These are phyloP conservation scores for Serpula lacrymans DNA, from an alignment of 768 basidiomycete species.

Conservation along the genomic window DNA sequence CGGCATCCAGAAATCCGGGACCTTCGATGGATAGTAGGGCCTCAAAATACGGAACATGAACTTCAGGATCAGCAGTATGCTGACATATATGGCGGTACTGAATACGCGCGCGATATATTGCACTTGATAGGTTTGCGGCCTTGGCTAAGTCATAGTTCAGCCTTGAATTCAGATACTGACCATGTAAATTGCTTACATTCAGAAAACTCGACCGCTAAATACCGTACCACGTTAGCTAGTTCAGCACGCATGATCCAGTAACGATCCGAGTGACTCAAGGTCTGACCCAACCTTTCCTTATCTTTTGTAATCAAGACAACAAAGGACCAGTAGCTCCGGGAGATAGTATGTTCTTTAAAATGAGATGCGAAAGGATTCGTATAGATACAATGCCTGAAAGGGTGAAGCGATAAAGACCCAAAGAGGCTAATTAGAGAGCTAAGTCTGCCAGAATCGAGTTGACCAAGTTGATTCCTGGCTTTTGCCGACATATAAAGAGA, in stretches of 20 bases:
- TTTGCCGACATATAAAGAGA: constrained; percentile 38
- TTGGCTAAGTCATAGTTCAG: constrained; percentile 12
- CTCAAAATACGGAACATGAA: constrained; percentile 47
- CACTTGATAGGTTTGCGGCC: too few relatives aligned
- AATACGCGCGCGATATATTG: constrained; percentile 31
- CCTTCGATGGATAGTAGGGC: constrained; percentile 32
- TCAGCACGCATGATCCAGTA: constrained; percentile 61
- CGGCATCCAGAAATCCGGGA: constrained; percentile 23
- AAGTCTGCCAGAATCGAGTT: constrained; percentile 34
- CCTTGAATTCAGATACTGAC: too few relatives aligned
- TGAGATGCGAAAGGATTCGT: constrained; percentile 25
- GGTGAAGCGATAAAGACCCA: constrained; percentile 44
- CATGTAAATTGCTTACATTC: too few relatives aligned
- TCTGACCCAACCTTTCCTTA: constrained; percentile 36
- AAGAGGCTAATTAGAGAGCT: constrained; percentile 45
- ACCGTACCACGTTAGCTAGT: constrained; percentile 33
- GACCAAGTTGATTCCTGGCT: constrained; percentile 28
- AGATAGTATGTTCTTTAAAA: constrained; percentile 13
- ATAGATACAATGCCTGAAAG: constrained; percentile 22
- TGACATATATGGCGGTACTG: constrained; percentile 41
- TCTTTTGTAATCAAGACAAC: constrained; percentile 42
- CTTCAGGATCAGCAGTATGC: constrained; percentile 34
- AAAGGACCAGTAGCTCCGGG: constrained; percentile 46
- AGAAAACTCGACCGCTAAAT: too few relatives aligned
- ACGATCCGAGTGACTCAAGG: constrained; percentile 42